A percentile compares a stretch with the other conserved stretches of the same genome.
Conservation (phyloP, 192 early-diverging fungal species). For the Allomyces javanicus region DNA sequence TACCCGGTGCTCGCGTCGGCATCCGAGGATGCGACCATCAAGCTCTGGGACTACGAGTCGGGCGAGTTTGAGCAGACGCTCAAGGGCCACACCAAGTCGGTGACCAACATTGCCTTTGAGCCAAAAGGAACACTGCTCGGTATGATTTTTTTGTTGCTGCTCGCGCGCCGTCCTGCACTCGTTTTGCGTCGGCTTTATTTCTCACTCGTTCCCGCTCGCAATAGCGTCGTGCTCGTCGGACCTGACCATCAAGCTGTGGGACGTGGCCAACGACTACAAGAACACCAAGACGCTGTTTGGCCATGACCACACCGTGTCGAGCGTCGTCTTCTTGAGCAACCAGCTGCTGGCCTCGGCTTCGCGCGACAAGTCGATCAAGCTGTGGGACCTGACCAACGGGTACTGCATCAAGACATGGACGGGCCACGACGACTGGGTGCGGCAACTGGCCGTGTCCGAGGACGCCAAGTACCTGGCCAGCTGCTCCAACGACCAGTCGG, state of each 20-base stretch:
- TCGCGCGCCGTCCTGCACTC: too few relatives aligned
- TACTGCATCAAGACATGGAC: slow-evolving; percentile 63
- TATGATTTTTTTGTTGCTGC: slow-evolving; percentile 12
- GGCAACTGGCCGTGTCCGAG: slow-evolving; percentile 39
- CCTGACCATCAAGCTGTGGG: slow-evolving; percentile 82
- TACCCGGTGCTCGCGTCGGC: slow-evolving; percentile 62
- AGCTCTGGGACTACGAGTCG: slow-evolving; percentile 85
- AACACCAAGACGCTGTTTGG: slow-evolving; percentile 71
- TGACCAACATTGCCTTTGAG: slow-evolving; percentile 76
- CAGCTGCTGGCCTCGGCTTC: slow-evolving; percentile 69
- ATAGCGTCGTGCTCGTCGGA: slow-evolving; percentile 76
- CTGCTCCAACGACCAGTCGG: slow-evolving; percentile 70
- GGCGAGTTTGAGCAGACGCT: slow-evolving; percentile 80
- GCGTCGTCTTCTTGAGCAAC: slow-evolving; percentile 44
- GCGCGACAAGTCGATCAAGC: slow-evolving; percentile 72
- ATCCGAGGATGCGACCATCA: slow-evolving; percentile 78
- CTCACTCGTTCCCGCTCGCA: too few relatives aligned
- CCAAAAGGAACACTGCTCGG: slow-evolving; percentile 59
- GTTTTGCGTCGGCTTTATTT: too few relatives aligned
- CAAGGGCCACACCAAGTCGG: slow-evolving; percentile 88
- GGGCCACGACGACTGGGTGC: slow-evolving; percentile 81
- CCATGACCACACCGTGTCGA: slow-evolving; percentile 84
- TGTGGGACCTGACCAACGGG: slow-evolving; percentile 58
- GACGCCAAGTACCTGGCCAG: slow-evolving; percentile 56
- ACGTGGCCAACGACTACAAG: slow-evolving; percentile 59